Base-by-base conservation (phyloP, 2,329 filamentous ascomycete genomes). In the Fusarium longipes region DNA sequence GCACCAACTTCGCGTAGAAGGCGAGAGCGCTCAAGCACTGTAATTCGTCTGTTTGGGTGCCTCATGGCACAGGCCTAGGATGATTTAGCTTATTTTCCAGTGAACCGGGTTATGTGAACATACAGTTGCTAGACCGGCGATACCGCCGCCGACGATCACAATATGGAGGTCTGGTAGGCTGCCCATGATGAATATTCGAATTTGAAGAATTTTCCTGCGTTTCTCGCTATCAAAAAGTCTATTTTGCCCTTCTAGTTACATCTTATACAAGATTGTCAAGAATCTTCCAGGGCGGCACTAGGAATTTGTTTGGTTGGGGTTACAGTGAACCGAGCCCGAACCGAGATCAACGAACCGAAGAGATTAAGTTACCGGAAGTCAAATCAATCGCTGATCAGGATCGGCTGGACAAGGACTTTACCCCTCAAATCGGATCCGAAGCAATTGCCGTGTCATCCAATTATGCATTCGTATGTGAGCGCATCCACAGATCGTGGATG, bases 1-100 rank as follows among this genome's bases (percentile, higher is more conserved):
- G 68, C 68, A 6, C 68, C 68, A 8, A 71, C 68, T 38, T 71
- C 68, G 6, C 68, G 62, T 7, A 71, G 50, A 24, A 71, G 57
- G 14, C 68, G 65, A 25, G 68, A 71, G n/a, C 65, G 63, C 12
- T 71, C 68, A 4, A 71, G 51, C 11, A 71, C 63, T 3, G 65
- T 71, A n/a, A 71, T 71, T 15, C 54, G 60, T 12, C 68, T 65
- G 27, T 44, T 57, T 12, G 54, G 58, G 5, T 64, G 57, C 22
- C 65, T 42, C 1, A 71, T 33, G 20, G 63, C 53, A 40, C 67
- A 60, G 2, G 69, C 57, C 66, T 71, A 4, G 3, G 2, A 3
- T 6, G 4, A 27, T 29, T 67, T 40, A 63, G 42, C 27, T 17
- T 12, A 6, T 4, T 6, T 25, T 11, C 25, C 7, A 9, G 15